A percentile compares a stretch with the other conserved stretches of the same genome.
These are phyloP conservation scores for Fusarium decemcellulare DNA, from an alignment of 2,329 filamentous ascomycete species.

Conservation along the genomic window DNA sequence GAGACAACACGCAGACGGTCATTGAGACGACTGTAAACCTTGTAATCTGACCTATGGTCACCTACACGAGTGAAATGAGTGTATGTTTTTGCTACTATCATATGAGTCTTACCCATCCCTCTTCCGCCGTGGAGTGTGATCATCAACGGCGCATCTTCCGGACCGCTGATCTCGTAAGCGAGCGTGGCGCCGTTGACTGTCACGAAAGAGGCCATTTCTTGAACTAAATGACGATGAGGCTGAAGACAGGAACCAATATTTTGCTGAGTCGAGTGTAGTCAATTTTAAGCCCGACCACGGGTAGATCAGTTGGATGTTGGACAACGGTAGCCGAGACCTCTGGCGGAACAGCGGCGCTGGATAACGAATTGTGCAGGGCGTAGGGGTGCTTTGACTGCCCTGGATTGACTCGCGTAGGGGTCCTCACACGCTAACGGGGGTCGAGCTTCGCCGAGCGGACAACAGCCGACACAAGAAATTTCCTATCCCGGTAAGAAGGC, in stretches of 20 bases:
- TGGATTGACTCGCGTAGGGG: neutral
- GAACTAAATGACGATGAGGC: neutral
- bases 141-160: slow-evolving; percentile 27
- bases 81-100: neutral
- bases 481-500: slow-evolving; percentile 3
- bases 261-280: no score
- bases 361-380: no score
- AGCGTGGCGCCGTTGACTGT: slow-evolving; percentile 29
- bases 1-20: slow-evolving; percentile 28
- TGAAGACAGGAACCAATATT: no score
- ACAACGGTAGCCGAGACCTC: no score
- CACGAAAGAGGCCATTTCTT: slow-evolving; percentile 19
- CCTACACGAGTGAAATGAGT: slow-evolving; percentile 10
- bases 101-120: slow-evolving; percentile 29
- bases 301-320: no score
- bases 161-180: slow-evolving; percentile 29
- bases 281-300: no score
- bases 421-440: neutral
- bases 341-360: no score
- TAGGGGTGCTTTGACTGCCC: no score
- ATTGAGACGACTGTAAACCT: slow-evolving; percentile 25
- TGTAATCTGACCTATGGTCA: slow-evolving; percentile 31
- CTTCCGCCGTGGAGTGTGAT: slow-evolving; percentile 38
- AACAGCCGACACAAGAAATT: neutral
- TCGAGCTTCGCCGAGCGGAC: neutral